A percentile compares a stretch with the other conserved stretches of the same genome.
phyloP scores from a whole-genome alignment of 345 rosid species.

The Salix dunnii region DNA sequence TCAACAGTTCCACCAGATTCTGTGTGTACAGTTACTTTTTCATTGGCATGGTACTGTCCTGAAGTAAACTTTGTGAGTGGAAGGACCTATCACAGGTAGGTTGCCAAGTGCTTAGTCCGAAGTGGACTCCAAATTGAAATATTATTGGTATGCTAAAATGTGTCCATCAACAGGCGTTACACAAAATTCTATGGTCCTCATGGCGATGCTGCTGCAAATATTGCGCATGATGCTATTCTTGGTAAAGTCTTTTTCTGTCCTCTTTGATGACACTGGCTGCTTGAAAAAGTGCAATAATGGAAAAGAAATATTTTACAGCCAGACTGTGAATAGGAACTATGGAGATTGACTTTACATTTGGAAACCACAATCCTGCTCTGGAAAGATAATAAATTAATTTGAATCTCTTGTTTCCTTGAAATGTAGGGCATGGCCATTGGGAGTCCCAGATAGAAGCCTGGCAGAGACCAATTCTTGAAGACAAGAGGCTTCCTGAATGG shows the following conservation, averaged over 20 bases:
- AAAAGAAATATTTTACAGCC: not conserved
- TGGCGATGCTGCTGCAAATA: conserved; percentile 76
- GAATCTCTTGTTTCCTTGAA: conserved; percentile 9
- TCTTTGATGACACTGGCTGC: not conserved
- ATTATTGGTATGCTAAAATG: conserved; percentile 14
- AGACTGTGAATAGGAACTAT: not conserved
- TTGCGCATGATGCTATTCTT: conserved; percentile 76
- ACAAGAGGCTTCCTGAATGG: conserved; percentile 89
- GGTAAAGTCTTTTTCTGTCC: conserved; percentile 35
- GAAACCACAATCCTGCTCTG: not conserved
- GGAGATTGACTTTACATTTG: not conserved
- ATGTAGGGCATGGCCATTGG: conserved; percentile 70
- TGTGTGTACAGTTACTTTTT: conserved; percentile 57
- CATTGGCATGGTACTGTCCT: conserved; percentile 95
- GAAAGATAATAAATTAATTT: not conserved
- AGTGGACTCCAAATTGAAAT: conserved; percentile 2
- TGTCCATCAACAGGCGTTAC: conserved; percentile 56
- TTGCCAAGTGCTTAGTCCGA: not conserved
- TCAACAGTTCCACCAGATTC: conserved; percentile 53
- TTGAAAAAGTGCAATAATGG: not conserved
- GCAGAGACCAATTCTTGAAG: conserved; percentile 90
- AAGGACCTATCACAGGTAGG: conserved; percentile 69
- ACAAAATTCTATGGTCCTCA: conserved; percentile 70
- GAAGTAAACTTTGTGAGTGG: conserved; percentile 60
- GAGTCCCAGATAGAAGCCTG: conserved; percentile 80